Evolutionary conservation across 345 rosid species (phyloP).

Genomic region (Syzygium oleosum): DNA sequence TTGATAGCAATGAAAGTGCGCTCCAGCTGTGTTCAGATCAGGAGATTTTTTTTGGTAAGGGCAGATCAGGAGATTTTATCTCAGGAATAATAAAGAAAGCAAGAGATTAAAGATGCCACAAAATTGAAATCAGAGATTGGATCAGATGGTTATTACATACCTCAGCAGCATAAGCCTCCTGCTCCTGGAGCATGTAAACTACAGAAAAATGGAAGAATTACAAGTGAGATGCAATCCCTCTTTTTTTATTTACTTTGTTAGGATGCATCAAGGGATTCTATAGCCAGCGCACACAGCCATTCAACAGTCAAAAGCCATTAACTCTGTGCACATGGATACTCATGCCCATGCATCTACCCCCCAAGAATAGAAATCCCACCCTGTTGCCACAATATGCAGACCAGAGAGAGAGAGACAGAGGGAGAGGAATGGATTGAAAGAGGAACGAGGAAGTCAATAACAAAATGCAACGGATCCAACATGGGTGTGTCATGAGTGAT

Average conservation of each 20-base stretch:
- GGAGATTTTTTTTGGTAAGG: no score
- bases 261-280: not conserved
- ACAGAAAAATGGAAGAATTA: conserved; percentile 1
- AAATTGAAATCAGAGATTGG: not conserved
- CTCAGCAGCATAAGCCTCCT: conserved; percentile 89
- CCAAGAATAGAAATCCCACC: not conserved
- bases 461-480: not conserved
- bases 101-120: not conserved
- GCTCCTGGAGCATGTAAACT: conserved; percentile 87
- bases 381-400: not conserved
- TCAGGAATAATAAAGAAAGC: not conserved
- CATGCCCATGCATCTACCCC: not conserved
- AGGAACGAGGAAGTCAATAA: not conserved
- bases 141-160: conserved; percentile 18
- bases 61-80: not conserved
- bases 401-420: not conserved
- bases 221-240: not conserved
- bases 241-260: not conserved
- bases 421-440: not conserved
- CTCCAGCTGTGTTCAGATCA: conserved; percentile 43
- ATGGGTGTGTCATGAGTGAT: not conserved
- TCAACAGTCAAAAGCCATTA: not conserved
- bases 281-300: not conserved
- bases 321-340: not conserved
- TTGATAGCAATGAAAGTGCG: conserved; percentile 97